Evolutionary conservation across 2,329 filamentous ascomycete genomes (phyloP).

Genomic region (Cladosporium colombiae): DNA sequence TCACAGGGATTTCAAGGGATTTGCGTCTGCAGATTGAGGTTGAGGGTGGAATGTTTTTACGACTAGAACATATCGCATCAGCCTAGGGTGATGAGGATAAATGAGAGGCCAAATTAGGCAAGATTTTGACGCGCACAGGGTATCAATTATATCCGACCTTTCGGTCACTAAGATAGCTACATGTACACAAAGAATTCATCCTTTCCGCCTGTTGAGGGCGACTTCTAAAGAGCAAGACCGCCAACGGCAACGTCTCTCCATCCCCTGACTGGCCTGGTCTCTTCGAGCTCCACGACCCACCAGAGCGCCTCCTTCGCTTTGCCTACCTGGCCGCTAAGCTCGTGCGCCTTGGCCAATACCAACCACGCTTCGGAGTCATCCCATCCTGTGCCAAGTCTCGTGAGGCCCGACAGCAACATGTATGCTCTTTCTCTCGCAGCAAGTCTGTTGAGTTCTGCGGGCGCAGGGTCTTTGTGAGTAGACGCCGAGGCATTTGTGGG

Average conservation of each 20-base stretch:
- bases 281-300: conserved; percentile 97
- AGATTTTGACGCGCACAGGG: not conserved
- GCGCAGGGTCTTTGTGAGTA: conserved; percentile 45
- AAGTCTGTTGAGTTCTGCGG: conserved; percentile 77
- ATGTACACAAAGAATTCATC: not conserved
- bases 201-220: not conserved
- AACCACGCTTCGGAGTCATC: conserved; percentile 94
- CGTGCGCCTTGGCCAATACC: conserved; percentile 79
- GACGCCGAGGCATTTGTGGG: not conserved
- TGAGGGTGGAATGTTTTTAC: not conserved
- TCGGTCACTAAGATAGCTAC: not conserved
- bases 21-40: too few species aligned
- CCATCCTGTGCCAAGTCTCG: conserved; percentile 84
- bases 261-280: conserved; percentile 73
- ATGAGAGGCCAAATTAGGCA: not conserved
- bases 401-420: conserved; percentile 76
- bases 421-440: conserved; percentile 88
- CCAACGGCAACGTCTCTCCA: conserved; percentile 62
- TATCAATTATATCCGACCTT: conserved; percentile 8
- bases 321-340: conserved; percentile 79
- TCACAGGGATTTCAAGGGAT: too few species aligned
- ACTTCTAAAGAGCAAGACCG: conserved; percentile 31
- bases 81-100: not conserved
- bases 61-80: not conserved
- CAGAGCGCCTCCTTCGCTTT: conserved; percentile 91